A percentile compares a stretch with the other conserved stretches of the same genome.
phyloP scores from a whole-genome alignment of 2,329 filamentous ascomycete genomes.

The Colletotrichum godetiae region DNA sequence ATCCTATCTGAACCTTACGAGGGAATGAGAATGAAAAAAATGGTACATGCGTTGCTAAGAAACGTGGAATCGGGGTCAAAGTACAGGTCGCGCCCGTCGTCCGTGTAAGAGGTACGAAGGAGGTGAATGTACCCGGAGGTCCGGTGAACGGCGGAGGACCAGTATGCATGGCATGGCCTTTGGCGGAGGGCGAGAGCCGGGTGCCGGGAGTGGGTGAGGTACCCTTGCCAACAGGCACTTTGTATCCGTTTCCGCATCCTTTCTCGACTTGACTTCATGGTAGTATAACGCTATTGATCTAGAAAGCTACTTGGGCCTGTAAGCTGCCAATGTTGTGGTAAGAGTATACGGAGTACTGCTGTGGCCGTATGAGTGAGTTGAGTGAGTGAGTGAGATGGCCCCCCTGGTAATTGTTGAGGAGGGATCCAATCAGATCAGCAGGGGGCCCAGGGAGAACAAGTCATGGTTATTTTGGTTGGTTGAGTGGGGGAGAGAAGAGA shows the following conservation, averaged over 20 bases:
- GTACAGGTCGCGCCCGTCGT: constrained; percentile 4
- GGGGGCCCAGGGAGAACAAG: not conserved
- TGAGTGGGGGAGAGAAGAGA: constrained; percentile 2
- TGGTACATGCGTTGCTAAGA: not conserved
- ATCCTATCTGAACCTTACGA: too few species aligned
- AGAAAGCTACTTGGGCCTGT: not conserved
- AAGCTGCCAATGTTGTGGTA: not conserved
- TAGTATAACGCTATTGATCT: not conserved
- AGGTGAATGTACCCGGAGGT: constrained; percentile 33
- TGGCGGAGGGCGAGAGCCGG: constrained; percentile 21
- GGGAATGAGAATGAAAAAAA: not conserved
- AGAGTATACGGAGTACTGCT: not conserved
- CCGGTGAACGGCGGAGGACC: constrained; percentile 17
- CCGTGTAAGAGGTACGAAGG: constrained; percentile 6
- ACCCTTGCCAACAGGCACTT: not conserved
- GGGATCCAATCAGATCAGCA: constrained; percentile 33
- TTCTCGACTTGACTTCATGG: not conserved
- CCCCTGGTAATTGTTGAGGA: constrained; percentile 28
- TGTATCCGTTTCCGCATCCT: not conserved
- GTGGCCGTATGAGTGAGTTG: not conserved
- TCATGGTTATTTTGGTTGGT: constrained; percentile 14
- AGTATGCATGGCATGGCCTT: not conserved
- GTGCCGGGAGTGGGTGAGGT: constrained; percentile 21
- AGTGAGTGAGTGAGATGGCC: not conserved
- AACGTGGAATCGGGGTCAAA: not conserved